Percentiles rank a stretch among this genome's conserved stretches.
Conservation (phyloP, 805 yeast species). For the Groenewaldozyma salmanticensis region DNA sequence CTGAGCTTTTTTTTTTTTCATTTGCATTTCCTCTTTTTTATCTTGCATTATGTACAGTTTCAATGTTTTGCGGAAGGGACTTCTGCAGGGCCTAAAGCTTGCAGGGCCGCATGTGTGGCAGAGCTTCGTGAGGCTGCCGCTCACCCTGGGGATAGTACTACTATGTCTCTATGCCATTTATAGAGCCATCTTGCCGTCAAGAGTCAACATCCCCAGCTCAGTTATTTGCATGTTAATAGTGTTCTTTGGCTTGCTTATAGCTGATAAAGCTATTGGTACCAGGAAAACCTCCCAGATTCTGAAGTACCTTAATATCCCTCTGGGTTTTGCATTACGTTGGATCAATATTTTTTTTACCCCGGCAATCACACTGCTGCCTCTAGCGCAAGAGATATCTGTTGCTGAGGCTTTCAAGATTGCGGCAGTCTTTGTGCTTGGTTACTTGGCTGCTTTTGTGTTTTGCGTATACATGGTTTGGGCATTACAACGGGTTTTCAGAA, state of each 20-base stretch:
- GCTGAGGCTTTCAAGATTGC: constrained; percentile 65
- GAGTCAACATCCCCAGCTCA: constrained; percentile 54
- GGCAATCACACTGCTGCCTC: constrained; percentile 61
- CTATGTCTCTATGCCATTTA: constrained; percentile 45
- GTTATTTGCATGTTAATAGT: constrained; percentile 60
- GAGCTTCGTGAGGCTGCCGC: constrained; percentile 28
- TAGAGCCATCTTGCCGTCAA: constrained; percentile 27
- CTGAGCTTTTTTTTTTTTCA: too few relatives aligned
- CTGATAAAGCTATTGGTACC: constrained; percentile 32
- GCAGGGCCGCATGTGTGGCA: constrained; percentile 3
- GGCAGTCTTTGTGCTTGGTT: constrained; percentile 63
- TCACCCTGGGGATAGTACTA: constrained; percentile 39
- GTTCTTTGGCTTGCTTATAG: constrained; percentile 36
- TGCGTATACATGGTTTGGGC: constrained; percentile 40
- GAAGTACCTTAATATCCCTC: constrained; percentile 44
- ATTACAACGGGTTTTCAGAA: constrained; percentile 30
- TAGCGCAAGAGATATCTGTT: constrained; percentile 54
- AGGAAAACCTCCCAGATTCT: constrained; percentile 20
- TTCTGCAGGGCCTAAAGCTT: constrained; percentile 5
- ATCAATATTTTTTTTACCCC: constrained; percentile 73
- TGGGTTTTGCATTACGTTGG: constrained; percentile 65
- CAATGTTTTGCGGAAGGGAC: neutral
- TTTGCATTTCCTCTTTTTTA: too few relatives aligned
- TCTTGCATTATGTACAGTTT: neutral
- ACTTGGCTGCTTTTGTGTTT: constrained; percentile 40